Conservation (phyloP, 345 rosid genomes). For the Aegle marmelos region DNA sequence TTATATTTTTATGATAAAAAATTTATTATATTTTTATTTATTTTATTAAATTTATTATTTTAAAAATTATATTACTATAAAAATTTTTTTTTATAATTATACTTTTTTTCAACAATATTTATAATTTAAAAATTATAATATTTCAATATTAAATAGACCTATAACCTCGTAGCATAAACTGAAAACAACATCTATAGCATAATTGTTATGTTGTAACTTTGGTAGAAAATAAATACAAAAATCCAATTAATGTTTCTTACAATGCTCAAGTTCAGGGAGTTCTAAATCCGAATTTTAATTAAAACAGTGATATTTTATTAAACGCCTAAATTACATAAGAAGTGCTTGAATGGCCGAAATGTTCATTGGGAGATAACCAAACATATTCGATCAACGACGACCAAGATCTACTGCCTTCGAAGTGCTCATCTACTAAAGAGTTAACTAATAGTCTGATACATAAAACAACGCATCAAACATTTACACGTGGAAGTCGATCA, state of each 20-base stretch:
- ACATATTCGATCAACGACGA: background rate
- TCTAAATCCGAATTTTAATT: background rate
- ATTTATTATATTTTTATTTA: too few species aligned
- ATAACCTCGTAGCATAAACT: too few species aligned
- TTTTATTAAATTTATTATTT: too few species aligned
- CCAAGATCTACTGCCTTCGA: background rate
- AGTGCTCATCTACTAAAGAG: background rate
- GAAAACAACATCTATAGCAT: too few species aligned
- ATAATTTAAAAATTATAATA: too few species aligned
- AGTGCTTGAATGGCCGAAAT: background rate
- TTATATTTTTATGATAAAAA: too few species aligned
- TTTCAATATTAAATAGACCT: accelerated
- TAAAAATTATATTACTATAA: too few species aligned
- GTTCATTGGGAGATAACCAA: background rate
- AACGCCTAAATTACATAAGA: background rate
- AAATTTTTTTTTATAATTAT: too few species aligned
- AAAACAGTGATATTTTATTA: background rate
- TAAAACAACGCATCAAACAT: background rate
- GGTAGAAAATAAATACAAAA: background rate
- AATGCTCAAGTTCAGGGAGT: background rate
- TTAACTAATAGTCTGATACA: background rate
- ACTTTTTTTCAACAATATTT: too few species aligned
- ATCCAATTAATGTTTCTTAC: background rate
- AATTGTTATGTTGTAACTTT: background rate
- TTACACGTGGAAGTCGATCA: background rate